These are phyloP conservation scores for Stagonosporopsis cucurbitacearum DNA, from an alignment of 2,329 filamentous ascomycete species.

Conservation along the genomic window DNA sequence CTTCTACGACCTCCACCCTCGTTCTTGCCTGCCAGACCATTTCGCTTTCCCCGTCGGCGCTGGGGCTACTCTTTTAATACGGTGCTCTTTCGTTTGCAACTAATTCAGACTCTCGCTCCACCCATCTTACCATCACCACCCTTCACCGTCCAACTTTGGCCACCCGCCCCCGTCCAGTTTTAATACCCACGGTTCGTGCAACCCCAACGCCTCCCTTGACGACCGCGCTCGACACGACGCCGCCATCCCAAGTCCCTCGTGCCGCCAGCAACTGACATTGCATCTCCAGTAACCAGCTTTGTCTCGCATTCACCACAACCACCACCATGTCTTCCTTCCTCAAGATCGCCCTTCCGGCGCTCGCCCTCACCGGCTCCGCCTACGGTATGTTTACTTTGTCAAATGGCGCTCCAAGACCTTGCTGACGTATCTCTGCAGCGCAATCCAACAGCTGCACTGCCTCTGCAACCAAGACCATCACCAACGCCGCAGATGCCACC, in stretches of 20 bases:
- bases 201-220: slow-evolving; percentile 18
- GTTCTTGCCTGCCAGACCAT: slow-evolving; percentile 34
- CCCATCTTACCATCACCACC: slow-evolving; percentile 38
- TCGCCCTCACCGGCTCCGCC: slow-evolving; percentile 61
- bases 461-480: slow-evolving; percentile 63
- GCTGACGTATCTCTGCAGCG: slow-evolving; percentile 34
- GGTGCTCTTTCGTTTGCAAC: slow-evolving; percentile 33
- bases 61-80: slow-evolving; percentile 39
- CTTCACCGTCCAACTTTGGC: slow-evolving; percentile 37
- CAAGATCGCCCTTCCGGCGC: slow-evolving; percentile 63
- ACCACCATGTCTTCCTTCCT: slow-evolving; percentile 58
- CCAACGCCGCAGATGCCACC: slow-evolving; percentile 65
- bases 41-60: slow-evolving; percentile 31
- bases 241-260: slow-evolving; percentile 14
- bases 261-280: slow-evolving; percentile 13
- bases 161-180: slow-evolving; percentile 41
- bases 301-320: slow-evolving; percentile 32
- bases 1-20: slow-evolving; percentile 27
- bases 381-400: slow-evolving; percentile 52
- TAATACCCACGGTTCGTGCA: slow-evolving; percentile 45
- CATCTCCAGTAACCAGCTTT: slow-evolving; percentile 29
- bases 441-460: slow-evolving; percentile 46
- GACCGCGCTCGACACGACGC: slow-evolving; percentile 6
- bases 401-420: not conserved
- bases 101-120: slow-evolving; percentile 51